Conservation (phyloP, 75 land plant genomes). For the Chamaecyparis obtusa region DNA sequence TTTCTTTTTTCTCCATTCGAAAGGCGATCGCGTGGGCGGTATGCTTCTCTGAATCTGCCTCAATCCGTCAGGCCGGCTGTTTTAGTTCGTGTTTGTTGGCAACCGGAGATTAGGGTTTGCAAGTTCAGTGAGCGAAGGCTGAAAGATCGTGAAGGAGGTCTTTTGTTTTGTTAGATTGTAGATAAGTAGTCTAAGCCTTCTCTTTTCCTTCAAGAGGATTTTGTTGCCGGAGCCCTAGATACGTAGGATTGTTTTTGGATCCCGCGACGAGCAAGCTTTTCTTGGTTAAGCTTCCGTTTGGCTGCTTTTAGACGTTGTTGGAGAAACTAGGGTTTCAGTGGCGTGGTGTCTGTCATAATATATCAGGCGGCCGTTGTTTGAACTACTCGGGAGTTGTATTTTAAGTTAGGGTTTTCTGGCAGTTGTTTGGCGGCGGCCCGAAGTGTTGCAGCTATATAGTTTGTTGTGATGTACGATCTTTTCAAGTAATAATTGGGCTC, state of each 20-base stretch:
- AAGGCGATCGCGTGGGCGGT: constrained; percentile 10
- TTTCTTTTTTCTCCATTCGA: not conserved
- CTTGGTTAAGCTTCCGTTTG: not conserved
- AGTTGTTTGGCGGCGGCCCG: not conserved
- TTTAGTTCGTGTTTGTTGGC: not conserved
- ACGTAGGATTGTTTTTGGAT: not conserved
- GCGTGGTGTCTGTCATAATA: not conserved
- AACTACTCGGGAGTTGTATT: not conserved
- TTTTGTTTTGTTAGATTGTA: not conserved
- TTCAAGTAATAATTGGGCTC: not conserved
- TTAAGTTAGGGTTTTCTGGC: not conserved
- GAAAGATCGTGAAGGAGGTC: not conserved
- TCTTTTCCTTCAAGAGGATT: not conserved
- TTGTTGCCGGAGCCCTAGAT: not conserved
- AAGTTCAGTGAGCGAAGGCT: not conserved
- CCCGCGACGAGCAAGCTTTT: not conserved
- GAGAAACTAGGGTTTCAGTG: not conserved
- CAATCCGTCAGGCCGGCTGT: not conserved
- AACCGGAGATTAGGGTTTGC: not conserved
- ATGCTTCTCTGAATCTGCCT: not conserved
- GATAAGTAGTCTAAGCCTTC: not conserved
- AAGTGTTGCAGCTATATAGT: not conserved
- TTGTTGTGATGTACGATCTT: not conserved
- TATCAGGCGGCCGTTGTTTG: not conserved
- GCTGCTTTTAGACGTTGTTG: no score